Conservation (phyloP, 2,329 filamentous ascomycete genomes). For the Fusarium denticulatum region DNA sequence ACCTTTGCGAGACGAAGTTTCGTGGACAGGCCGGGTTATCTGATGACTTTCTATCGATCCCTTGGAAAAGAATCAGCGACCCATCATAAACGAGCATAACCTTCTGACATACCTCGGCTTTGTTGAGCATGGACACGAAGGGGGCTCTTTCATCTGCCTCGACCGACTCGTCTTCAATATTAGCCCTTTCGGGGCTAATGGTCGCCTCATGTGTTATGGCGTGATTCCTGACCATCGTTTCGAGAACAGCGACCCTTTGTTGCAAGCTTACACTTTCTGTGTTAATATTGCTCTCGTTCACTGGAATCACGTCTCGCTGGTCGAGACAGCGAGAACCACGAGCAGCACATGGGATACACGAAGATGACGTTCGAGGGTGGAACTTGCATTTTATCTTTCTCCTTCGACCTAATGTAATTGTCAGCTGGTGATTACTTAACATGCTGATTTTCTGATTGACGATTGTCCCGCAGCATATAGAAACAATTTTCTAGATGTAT, state of each 20-base stretch:
- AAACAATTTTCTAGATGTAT: too few species aligned
- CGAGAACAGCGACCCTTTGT: neutral
- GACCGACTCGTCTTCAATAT: neutral
- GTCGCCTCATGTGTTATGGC: too few species aligned
- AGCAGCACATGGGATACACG: neutral
- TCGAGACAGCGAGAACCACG: neutral
- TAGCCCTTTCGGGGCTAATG: fast-evolving
- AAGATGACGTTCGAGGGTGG: neutral
- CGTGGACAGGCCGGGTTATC: fast-evolving
- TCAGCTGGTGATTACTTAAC: fast-evolving
- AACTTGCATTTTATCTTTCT: neutral
- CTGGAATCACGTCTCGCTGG: neutral
- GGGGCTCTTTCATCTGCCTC: neutral
- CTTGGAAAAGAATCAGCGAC: neutral
- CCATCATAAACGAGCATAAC: too few species aligned
- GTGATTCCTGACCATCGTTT: neutral
- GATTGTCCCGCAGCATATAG: too few species aligned
- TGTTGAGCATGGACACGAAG: neutral
- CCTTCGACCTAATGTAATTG: neutral
- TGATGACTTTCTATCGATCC: neutral
- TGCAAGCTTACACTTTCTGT: neutral
- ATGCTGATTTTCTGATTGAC: too few species aligned
- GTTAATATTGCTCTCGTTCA: neutral
- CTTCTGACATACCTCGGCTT: neutral
- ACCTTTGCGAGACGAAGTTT: neutral